These are phyloP conservation scores for Cystobasidium pallidum DNA, from an alignment of 1,284 basidiomycete species.

Conservation along the genomic window DNA sequence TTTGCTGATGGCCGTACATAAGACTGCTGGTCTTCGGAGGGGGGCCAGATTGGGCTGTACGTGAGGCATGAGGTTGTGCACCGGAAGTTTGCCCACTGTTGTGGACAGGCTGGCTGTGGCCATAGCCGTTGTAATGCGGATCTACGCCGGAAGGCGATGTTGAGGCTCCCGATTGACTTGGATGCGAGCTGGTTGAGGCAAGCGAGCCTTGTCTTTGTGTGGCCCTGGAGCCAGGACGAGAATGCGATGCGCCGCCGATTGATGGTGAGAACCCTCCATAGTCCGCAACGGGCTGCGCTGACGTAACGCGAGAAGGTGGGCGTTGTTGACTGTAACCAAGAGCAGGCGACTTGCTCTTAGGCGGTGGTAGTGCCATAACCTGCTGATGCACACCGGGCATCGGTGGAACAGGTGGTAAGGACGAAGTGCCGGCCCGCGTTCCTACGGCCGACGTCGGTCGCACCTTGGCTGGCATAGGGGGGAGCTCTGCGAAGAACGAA, in stretches of 20 bases:
- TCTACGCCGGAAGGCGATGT: neutral
- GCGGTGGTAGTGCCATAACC: slow-evolving; percentile 28
- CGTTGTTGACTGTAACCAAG: neutral
- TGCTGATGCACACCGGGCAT: slow-evolving; percentile 14
- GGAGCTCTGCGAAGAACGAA: slow-evolving; percentile 37
- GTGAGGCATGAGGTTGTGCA: too few species aligned
- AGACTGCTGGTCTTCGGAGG: neutral
- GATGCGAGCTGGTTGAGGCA: slow-evolving; percentile 3
- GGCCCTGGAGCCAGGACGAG: slow-evolving; percentile 14
- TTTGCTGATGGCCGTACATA: neutral
- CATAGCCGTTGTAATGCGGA: neutral
- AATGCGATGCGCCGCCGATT: slow-evolving; percentile 6
- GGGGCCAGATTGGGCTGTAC: too few species aligned
- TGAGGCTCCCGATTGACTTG: slow-evolving; percentile 7
- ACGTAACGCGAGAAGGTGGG: slow-evolving; percentile 7
- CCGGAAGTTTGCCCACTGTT: neutral
- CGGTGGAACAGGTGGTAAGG: neutral
- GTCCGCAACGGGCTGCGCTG: neutral
- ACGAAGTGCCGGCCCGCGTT: too few species aligned
- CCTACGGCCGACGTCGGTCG: neutral
- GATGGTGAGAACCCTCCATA: slow-evolving; percentile 12
- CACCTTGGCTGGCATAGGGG: neutral
- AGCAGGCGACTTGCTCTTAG: slow-evolving; percentile 33
- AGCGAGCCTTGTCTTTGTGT: slow-evolving; percentile 17
- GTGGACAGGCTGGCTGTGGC: neutral